phyloP scores from a whole-genome alignment of 2,329 filamentous ascomycete genomes.

The Polychaeton citri region DNA sequence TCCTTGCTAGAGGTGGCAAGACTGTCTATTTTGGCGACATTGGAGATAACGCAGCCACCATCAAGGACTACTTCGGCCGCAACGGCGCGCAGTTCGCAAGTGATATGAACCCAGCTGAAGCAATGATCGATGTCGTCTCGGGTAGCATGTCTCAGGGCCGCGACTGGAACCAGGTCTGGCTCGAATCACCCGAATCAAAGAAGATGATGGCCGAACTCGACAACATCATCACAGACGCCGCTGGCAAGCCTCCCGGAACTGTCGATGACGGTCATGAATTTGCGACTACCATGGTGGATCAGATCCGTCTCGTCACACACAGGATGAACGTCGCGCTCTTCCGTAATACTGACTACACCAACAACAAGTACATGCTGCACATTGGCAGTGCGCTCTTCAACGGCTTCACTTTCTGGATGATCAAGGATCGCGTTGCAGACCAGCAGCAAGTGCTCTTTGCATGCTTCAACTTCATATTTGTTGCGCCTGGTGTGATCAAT shows the following conservation, averaged over 20 bases:
- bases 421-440: slow-evolving; percentile 20
- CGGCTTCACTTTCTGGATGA: slow-evolving; percentile 36
- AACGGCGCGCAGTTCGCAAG: slow-evolving; percentile 39
- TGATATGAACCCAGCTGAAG: slow-evolving; percentile 64
- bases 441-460: slow-evolving; percentile 24
- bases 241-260: slow-evolving; percentile 46
- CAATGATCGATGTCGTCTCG: slow-evolving; percentile 46
- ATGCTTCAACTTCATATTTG: slow-evolving; percentile 23
- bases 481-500: slow-evolving; percentile 34
- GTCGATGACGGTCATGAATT: slow-evolving; percentile 44
- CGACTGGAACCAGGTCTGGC: slow-evolving; percentile 34
- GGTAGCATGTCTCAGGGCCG: slow-evolving; percentile 29
- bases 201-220: slow-evolving; percentile 22
- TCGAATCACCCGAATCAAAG: slow-evolving; percentile 23
- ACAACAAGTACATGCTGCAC: slow-evolving; percentile 48
- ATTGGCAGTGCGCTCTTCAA: slow-evolving; percentile 38
- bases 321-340: slow-evolving; percentile 47
- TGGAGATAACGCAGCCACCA: slow-evolving; percentile 25
- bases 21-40: slow-evolving; percentile 55
- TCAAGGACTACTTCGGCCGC: slow-evolving; percentile 36
- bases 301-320: slow-evolving; percentile 58
- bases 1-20: slow-evolving; percentile 51
- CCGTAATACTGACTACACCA: slow-evolving; percentile 53
- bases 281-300: slow-evolving; percentile 65
- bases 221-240: slow-evolving; percentile 33